Percentiles rank a stretch among this genome's conserved stretches.
phyloP scores from a whole-genome alignment of 148 eudicot species.

The Pouteria glomerata region DNA sequence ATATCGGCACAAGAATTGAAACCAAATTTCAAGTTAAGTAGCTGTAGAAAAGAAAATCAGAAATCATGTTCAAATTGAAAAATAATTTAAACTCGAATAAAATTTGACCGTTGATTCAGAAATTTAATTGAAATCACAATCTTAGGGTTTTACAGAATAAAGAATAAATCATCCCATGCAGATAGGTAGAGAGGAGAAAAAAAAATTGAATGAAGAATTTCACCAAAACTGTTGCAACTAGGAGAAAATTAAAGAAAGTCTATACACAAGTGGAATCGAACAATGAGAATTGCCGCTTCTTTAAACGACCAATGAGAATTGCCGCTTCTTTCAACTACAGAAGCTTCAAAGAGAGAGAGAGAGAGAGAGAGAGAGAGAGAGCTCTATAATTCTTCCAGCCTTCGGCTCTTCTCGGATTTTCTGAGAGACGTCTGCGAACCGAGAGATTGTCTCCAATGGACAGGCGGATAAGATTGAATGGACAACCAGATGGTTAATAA shows the following conservation, averaged over 20 bases:
- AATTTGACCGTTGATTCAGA: not conserved
- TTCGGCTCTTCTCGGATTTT: no score
- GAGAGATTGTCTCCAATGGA: no score
- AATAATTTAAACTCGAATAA: not conserved
- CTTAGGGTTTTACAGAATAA: not conserved
- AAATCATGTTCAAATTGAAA: not conserved
- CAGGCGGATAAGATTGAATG: no score
- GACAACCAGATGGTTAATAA: no score
- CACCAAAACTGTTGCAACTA: not conserved
- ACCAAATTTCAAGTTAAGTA: not conserved
- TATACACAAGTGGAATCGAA: not conserved
- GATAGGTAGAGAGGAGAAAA: not conserved
- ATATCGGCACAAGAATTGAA: not conserved
- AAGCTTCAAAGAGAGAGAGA: not conserved
- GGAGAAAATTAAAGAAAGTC: not conserved
- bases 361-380: constrained; percentile 7
- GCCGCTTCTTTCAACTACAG: not conserved
- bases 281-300: not conserved
- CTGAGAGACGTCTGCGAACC: no score
- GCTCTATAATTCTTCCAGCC: no score
- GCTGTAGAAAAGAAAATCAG: not conserved
- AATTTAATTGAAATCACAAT: not conserved
- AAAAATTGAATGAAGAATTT: not conserved
- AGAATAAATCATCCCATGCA: not conserved
- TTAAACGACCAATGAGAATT: not conserved